Conservation (phyloP, 257 asterid species). For the Oldenlandia corymbosa region DNA sequence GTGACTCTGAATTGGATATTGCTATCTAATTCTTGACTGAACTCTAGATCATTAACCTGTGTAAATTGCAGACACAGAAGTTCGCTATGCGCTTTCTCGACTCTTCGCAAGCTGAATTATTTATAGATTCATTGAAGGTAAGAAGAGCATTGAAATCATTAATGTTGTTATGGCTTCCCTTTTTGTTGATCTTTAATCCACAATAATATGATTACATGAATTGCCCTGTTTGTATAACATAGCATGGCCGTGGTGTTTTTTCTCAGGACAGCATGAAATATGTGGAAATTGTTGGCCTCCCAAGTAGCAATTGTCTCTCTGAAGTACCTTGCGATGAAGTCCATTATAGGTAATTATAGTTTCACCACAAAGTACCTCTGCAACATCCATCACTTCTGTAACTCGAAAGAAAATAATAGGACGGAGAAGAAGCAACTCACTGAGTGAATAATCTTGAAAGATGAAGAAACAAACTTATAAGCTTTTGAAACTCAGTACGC, state of each 20-base stretch:
- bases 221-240: constrained; percentile 1
- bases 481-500: not conserved
- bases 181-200: not conserved
- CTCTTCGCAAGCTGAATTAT: constrained; percentile 11
- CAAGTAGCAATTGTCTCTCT: not conserved
- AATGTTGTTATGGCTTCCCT: not conserved
- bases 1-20: not conserved
- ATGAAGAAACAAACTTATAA: not conserved
- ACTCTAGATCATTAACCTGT: not conserved
- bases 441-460: not conserved
- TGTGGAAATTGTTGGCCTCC: not conserved
- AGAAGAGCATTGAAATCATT: not conserved
- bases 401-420: no score
- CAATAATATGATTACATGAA: not conserved
- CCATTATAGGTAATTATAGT: constrained; percentile 6
- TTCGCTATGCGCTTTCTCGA: constrained; percentile 17
- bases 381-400: not conserved
- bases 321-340: not conserved
- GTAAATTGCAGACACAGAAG: constrained; percentile 18
- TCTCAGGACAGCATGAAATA: constrained; percentile 11
- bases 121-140: constrained; percentile 9
- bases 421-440: no score
- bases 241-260: not conserved
- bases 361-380: not conserved
- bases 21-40: not conserved